These are phyloP conservation scores for Plasmodium billcollinsi DNA, from an alignment of 169 alveolate genomes.

Conservation along the genomic window DNA sequence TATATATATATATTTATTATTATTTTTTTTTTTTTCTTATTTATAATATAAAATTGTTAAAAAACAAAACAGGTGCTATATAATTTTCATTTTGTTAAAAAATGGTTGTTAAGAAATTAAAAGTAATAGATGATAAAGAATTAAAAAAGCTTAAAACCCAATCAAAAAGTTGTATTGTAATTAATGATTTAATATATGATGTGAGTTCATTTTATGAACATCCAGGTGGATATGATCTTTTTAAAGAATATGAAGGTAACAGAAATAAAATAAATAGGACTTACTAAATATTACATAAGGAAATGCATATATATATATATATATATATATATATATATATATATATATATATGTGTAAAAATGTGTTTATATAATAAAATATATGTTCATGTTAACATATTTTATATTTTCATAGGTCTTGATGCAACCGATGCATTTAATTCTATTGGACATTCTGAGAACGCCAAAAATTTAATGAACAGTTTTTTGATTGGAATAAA, in stretches of 20 bases:
- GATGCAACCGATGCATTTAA: conserved; percentile 65
- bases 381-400: not conserved
- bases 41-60: not conserved
- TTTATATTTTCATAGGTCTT: conserved; percentile 31
- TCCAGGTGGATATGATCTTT: conserved; percentile 73
- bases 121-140: conserved; percentile 44
- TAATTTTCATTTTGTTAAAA: too few species aligned
- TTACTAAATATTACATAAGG: not conserved
- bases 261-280: not conserved
- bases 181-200: conserved; percentile 66
- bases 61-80: not conserved
- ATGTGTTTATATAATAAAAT: not conserved
- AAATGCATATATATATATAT: not conserved
- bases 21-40: not conserved
- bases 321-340: not conserved
- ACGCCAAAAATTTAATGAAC: conserved; percentile 64
- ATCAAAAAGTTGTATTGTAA: conserved; percentile 60
- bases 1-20: not conserved
- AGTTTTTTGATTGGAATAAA: conserved; percentile 59
- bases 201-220: conserved; percentile 74
- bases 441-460: conserved; percentile 59
- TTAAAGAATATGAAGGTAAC: conserved; percentile 55
- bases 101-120: conserved; percentile 41
- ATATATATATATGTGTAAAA: not conserved
- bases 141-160: conserved; percentile 33